Base-by-base conservation (phyloP, 495 filamentous ascomycete species). In the Parmelia sp. region DNA sequence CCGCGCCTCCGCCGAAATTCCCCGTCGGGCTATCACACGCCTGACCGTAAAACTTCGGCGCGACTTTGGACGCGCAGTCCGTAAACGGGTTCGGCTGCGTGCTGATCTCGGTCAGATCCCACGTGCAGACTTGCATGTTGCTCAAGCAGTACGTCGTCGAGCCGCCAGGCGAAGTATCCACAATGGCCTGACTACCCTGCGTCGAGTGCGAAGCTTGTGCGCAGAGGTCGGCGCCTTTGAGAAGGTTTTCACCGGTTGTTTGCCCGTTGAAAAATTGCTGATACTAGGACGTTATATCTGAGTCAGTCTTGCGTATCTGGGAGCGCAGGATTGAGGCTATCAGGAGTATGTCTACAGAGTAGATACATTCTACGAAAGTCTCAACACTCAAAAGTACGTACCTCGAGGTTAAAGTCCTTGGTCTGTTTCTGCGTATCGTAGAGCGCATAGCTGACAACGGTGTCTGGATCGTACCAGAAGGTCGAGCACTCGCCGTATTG, bases 61-160 rank as follows among this genome's bases (percentile, higher is more conserved):
- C 58, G 19, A 36, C 42, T 0, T 45, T 61, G 14, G 42, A 49
- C 42, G 58, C 27, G n/a, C 60, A 66, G 58, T 63, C 65, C 51
- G 60, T 66, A 27, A 57, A 63, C 14, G 53, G 47, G n/a, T 66
- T 45, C 40, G 60, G 58, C 29, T 44, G 37, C n/a, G 36, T 35
- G 31, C 39, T 31, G 37, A 58, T 66, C 60, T 57, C 65, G 21
- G 59, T 62, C 58, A 61, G 45, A 39, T 66, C 60, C 65, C 65
- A 63, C 1, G 58, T 66, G 56, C 65, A 63, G 21, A 63, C 56
- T 17, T 62, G 40, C 33, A 63, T 19, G 14, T 66, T 66, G 15
- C 47, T 57, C 21, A 63, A 21, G 47, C 65, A 63, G 3, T 57
- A 35, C 19, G 65, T 66, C 6, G 53, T 63, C 17, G 58, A 62